phyloP scores from a whole-genome alignment of 768 basidiomycete genomes.

The Boletus pseudopeckii region DNA sequence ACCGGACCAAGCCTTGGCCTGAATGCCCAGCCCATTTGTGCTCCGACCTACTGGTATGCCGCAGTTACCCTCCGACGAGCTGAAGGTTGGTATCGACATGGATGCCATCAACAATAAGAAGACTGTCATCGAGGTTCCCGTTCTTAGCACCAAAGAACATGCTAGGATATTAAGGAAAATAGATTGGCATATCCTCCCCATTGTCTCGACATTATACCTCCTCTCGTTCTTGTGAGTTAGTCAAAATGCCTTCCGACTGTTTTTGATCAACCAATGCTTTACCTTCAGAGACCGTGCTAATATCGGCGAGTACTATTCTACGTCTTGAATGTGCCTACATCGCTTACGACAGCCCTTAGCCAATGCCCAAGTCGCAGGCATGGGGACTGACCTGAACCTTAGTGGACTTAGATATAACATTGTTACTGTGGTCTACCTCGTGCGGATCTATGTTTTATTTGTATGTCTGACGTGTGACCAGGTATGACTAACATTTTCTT shows the following conservation, averaged over 20 bases:
- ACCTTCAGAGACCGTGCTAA: constrained; percentile 40
- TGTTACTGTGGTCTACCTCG: constrained; percentile 39
- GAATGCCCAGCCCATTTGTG: not conserved
- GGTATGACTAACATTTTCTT: not conserved
- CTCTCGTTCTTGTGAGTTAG: constrained; percentile 18
- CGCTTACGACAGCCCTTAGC: constrained; percentile 23
- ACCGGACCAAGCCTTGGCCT: not conserved
- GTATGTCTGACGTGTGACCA: not conserved
- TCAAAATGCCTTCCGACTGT: not conserved
- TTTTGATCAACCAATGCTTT: not conserved
- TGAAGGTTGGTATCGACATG: not conserved
- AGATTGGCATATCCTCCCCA: constrained; percentile 19
- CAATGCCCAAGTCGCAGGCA: constrained; percentile 45
- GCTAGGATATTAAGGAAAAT: constrained; percentile 16
- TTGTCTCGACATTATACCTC: constrained; percentile 16
- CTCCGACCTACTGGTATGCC: not conserved
- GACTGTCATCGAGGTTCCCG: not conserved
- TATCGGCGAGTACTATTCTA: constrained; percentile 32
- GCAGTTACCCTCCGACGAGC: not conserved
- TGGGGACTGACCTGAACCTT: constrained; percentile 38
- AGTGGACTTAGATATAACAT: constrained; percentile 36
- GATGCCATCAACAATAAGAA: constrained; percentile 6
- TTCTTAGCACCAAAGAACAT: not conserved
- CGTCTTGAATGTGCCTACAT: not conserved
- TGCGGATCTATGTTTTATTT: constrained; percentile 8